Base-by-base conservation (phyloP, 179 eudicot genomes). In the Carnegiea gigantea region DNA sequence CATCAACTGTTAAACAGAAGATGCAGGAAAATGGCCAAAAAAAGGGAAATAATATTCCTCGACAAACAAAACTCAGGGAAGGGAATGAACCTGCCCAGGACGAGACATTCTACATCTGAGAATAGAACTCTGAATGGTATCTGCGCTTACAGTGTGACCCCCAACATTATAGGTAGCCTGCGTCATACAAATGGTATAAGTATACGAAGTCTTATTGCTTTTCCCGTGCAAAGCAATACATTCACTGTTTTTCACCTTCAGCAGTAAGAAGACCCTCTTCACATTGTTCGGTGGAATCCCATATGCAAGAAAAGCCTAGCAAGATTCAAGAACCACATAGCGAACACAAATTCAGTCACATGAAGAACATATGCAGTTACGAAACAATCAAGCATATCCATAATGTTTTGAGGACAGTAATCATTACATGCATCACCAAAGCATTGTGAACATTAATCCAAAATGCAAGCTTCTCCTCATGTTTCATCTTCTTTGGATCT, bases 91-190 rank as follows among this genome's bases (percentile, higher is more conserved):
- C 99, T 96, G 95, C 79, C 93, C 98, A 76, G 97, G 98, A 80
- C 97, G 97, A 88, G 96, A 88, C 90, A 89, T 90, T 65, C 97
- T 90, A 64, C 99, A 94, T 79, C 97, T 95, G 44, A 96, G 85
- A 82, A 96, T 87, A 10, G 91, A 86, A 84, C 84, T 93, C 71
- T 93, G 98, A 80, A 95, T 94, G 62, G 88, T 89, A 86, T 92
- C 95, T 83, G 98, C 98, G 36, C 97, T 94, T 78, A 96, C 84
- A n/a, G 92, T 79, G 86, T 85, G 98, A 85, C 98, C 98, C 65
- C 99, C 97, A 77, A 96, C 86, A 79, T 92, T 95, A 81, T 96
- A 96, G 57, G 99, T 97, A 85, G 99, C 98, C 98, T 96, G 88
- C 48, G 81, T 40, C 62, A 81, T 70, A 57, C 51, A 57, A 75